A percentile compares a stretch with the other conserved stretches of the same genome.
These are phyloP conservation scores for Geotrichum bryndzae DNA, from an alignment of 1,139 yeast genomes.

Conservation along the genomic window DNA sequence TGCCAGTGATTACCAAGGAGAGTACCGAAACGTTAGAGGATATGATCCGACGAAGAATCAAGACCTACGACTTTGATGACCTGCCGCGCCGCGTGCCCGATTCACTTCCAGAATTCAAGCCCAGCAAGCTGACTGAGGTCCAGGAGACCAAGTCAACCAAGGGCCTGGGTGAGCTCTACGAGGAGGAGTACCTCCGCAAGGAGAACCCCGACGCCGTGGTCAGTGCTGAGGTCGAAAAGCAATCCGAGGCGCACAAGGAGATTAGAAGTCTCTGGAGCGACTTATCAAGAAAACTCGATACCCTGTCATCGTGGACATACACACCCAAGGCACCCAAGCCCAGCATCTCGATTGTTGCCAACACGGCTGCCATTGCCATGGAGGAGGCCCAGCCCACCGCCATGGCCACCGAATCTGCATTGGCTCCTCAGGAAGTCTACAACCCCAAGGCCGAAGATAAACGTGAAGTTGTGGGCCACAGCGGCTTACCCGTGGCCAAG, in stretches of 20 bases:
- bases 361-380: slow-evolving; percentile 76
- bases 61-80: slow-evolving; percentile 74
- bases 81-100: slow-evolving; percentile 67
- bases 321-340: slow-evolving; percentile 87
- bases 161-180: slow-evolving; percentile 88
- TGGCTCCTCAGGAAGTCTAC: slow-evolving; percentile 97
- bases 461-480: slow-evolving; percentile 64
- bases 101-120: slow-evolving; percentile 49
- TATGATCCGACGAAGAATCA: slow-evolving; percentile 74
- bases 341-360: slow-evolving; percentile 70
- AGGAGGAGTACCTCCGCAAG: slow-evolving; percentile 62
- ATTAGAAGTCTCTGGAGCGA: slow-evolving; percentile 58
- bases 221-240: slow-evolving; percentile 49
- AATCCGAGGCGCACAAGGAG: slow-evolving; percentile 70
- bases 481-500: slow-evolving; percentile 78
- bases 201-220: slow-evolving; percentile 37
- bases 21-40: slow-evolving; percentile 83
- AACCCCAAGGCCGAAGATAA: slow-evolving; percentile 47
- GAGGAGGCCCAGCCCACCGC: slow-evolving; percentile 96
- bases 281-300: slow-evolving; percentile 70
- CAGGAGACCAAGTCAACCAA: slow-evolving; percentile 80
- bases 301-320: slow-evolving; percentile 87
- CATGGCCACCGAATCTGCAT: slow-evolving; percentile 61
- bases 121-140: slow-evolving; percentile 50
- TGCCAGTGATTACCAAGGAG: slow-evolving; percentile 88